phyloP scores from a whole-genome alignment of 108 stramenopile species.

The Nannochloropsis gaditana region DNA sequence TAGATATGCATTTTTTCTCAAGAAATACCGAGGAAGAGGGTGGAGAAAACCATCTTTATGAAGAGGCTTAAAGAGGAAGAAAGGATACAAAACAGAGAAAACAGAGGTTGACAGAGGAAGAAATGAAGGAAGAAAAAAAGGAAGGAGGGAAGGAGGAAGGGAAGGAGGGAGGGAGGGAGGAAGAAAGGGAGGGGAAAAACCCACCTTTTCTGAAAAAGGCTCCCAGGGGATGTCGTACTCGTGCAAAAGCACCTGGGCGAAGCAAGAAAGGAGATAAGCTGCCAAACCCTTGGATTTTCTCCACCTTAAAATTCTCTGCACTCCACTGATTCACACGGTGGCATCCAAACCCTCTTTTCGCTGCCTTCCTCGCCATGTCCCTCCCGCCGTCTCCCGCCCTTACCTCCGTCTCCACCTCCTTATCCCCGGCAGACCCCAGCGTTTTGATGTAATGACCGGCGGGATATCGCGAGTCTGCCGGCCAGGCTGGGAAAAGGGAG shows the following conservation, averaged over 20 bases:
- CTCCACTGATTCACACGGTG: background rate
- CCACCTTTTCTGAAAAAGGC: conserved; percentile 73
- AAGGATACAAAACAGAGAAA: background rate
- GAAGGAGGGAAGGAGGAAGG: conserved; percentile 66
- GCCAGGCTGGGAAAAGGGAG: conserved; percentile 75
- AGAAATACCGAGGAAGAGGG: no score
- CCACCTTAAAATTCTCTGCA: background rate
- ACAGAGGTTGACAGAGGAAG: background rate
- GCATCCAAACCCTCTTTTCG: background rate
- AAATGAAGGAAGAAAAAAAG: background rate
- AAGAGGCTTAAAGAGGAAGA: background rate
- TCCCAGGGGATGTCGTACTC: conserved; percentile 92
- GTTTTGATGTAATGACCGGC: conserved; percentile 84
- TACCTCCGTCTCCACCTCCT: conserved; percentile 84
- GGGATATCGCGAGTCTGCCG: conserved; percentile 71
- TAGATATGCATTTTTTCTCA: no score
- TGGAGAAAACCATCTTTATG: no score
- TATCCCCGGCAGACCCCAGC: conserved; percentile 77
- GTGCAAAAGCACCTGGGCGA: conserved; percentile 78
- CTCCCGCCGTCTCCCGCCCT: background rate
- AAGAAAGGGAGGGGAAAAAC: background rate
- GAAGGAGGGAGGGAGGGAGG: conserved; percentile 65
- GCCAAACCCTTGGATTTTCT: background rate
- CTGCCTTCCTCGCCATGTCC: background rate
- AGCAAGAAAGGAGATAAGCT: background rate